phyloP scores from a whole-genome alignment of 495 filamentous ascomycete species.

The Lasiosphaeria miniovina region DNA sequence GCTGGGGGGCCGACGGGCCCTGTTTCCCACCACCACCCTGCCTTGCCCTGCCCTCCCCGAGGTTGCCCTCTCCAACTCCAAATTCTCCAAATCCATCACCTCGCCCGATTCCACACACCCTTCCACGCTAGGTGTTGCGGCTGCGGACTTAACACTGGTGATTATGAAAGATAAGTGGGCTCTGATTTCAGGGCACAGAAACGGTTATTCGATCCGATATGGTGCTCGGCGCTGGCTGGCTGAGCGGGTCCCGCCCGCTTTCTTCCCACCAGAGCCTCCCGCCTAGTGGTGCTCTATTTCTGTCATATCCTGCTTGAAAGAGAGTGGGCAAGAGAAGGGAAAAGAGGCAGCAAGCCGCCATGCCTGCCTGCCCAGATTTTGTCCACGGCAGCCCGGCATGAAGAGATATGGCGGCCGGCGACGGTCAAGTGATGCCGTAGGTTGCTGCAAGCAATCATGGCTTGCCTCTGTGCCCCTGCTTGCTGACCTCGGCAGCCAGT shows the following conservation, averaged over 20 bases:
- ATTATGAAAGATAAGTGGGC: neutral
- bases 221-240: too few relatives aligned
- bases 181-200: neutral
- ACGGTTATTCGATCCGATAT: slow-evolving; percentile 1
- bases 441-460: slow-evolving; percentile 17
- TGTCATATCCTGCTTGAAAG: neutral
- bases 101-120: neutral
- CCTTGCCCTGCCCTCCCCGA: slow-evolving; percentile 7
- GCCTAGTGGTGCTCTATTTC: neutral
- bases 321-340: neutral
- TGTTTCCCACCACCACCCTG: slow-evolving; percentile 14
- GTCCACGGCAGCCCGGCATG: neutral
- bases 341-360: neutral
- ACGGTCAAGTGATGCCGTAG: slow-evolving; percentile 17
- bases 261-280: too few relatives aligned
- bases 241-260: too few relatives aligned
- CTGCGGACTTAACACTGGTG: neutral
- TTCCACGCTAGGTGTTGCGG: neutral
- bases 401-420: slow-evolving; percentile 4
- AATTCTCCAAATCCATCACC: slow-evolving; percentile 2
- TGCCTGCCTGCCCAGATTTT: neutral
- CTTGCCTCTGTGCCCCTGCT: neutral
- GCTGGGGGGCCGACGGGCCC: slow-evolving; percentile 31
- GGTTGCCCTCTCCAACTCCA: slow-evolving; percentile 2
- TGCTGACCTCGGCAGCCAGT: slow-evolving; percentile 22